Percentiles rank a stretch among this genome's conserved stretches.
These are phyloP conservation scores for Mycena maculata DNA, from an alignment of 768 basidiomycete genomes.

Conservation along the genomic window DNA sequence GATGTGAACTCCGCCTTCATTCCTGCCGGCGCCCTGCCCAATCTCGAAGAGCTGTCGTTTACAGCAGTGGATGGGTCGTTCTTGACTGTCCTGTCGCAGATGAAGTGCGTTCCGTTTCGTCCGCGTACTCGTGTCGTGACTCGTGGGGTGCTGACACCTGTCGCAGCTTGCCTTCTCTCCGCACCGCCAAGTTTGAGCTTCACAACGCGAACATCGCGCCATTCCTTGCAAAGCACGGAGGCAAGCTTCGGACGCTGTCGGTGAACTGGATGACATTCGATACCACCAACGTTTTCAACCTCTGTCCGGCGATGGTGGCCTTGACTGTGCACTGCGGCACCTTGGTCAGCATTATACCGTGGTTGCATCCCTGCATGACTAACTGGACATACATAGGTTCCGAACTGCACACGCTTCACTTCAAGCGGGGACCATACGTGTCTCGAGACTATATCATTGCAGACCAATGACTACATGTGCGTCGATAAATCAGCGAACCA, in stretches of 20 bases:
- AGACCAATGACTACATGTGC: conserved; percentile 1
- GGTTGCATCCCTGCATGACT: neutral
- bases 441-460: conserved; percentile 16
- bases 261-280: neutral
- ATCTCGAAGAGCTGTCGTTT: conserved; percentile 15
- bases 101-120: conserved; percentile 9
- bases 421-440: neutral
- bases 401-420: neutral
- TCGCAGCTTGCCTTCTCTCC: conserved; percentile 13
- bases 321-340: conserved; percentile 17
- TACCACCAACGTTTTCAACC: conserved; percentile 7
- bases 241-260: conserved; percentile 14
- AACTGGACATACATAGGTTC: neutral
- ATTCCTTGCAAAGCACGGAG: conserved; percentile 26
- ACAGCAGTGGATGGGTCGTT: neutral
- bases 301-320: conserved; percentile 17
- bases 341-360: neutral
- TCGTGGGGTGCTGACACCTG: neutral
- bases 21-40: conserved; percentile 11
- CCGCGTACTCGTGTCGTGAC: neutral
- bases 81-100: conserved; percentile 1
- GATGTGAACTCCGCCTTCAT: neutral
- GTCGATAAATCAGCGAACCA: neutral
- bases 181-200: neutral
- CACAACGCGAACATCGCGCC: neutral